Conservation (phyloP, 495 filamentous ascomycete genomes). For the Xylaria cubensis region DNA sequence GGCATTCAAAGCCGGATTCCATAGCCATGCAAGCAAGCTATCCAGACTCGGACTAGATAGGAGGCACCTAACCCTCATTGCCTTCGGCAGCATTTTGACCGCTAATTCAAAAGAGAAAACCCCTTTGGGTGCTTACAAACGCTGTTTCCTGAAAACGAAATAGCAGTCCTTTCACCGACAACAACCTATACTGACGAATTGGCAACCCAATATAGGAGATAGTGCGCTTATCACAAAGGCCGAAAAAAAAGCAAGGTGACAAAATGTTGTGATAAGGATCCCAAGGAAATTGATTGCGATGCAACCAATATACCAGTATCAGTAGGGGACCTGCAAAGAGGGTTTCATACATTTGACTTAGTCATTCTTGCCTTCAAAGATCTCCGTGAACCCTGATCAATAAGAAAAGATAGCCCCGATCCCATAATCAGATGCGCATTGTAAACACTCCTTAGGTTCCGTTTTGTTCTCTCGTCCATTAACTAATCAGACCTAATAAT, state of each 20-base stretch:
- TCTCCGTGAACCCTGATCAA: background rate
- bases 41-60: slow-evolving; percentile 13
- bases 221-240: slow-evolving; percentile 2
- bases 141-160: background rate
- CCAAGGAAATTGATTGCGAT: slow-evolving; percentile 17
- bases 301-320: slow-evolving; percentile 17
- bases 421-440: slow-evolving; percentile 3
- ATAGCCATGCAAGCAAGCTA: background rate
- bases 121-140: slow-evolving; percentile 18
- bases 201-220: background rate
- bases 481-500: background rate
- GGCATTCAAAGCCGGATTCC: slow-evolving; percentile 9
- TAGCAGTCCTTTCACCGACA: background rate
- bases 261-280: background rate
- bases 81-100: slow-evolving; percentile 9
- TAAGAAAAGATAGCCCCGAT: background rate
- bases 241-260: slow-evolving; percentile 1
- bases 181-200: background rate
- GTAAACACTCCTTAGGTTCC: background rate
- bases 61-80: background rate
- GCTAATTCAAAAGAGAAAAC: background rate
- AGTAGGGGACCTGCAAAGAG: background rate
- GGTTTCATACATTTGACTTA: slow-evolving; percentile 3
- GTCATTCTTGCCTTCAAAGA: background rate
- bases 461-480: background rate